Conservation (phyloP, 805 yeast genomes). For the Candida quercuum region DNA sequence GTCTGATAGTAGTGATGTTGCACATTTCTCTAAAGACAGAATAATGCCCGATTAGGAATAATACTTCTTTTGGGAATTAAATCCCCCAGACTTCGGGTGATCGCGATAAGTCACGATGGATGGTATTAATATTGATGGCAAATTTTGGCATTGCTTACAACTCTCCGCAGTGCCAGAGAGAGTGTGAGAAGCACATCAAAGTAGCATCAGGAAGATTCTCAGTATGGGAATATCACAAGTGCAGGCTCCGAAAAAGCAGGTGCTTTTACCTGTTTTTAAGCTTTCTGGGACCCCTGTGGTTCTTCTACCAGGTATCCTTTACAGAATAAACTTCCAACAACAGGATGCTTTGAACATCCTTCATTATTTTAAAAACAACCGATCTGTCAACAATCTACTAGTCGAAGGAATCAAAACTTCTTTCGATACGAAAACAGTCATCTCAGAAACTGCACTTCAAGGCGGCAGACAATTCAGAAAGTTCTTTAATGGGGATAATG, state of each 20-base stretch:
- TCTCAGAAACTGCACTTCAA: slow-evolving; percentile 10
- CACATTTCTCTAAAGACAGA: too few relatives aligned
- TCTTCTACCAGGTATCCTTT: slow-evolving; percentile 57
- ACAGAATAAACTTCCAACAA: slow-evolving; percentile 47
- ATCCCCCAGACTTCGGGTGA: too few relatives aligned
- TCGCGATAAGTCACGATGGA: too few relatives aligned
- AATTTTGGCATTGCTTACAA: too few relatives aligned
- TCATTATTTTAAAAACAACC: slow-evolving; percentile 30
- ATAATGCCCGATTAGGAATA: too few relatives aligned
- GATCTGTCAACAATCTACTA: slow-evolving; percentile 17
- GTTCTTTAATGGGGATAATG: slow-evolving; percentile 17
- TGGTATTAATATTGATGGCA: too few relatives aligned
- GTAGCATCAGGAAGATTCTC: neutral
- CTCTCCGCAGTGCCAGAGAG: too few relatives aligned
- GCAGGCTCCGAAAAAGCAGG: slow-evolving; percentile 1
- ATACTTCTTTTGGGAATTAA: too few relatives aligned
- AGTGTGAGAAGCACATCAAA: too few relatives aligned
- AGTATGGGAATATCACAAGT: neutral
- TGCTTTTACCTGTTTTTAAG: slow-evolving; percentile 18
- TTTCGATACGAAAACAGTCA: neutral
- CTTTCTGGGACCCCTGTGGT: slow-evolving; percentile 28
- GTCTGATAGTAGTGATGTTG: too few relatives aligned
- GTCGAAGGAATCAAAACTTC: slow-evolving; percentile 11
- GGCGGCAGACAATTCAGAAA: slow-evolving; percentile 17
- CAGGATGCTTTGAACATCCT: slow-evolving; percentile 43